Evolutionary conservation across 2,329 filamentous ascomycete genomes (phyloP).

Genomic region (Colletotrichum sp.): DNA sequence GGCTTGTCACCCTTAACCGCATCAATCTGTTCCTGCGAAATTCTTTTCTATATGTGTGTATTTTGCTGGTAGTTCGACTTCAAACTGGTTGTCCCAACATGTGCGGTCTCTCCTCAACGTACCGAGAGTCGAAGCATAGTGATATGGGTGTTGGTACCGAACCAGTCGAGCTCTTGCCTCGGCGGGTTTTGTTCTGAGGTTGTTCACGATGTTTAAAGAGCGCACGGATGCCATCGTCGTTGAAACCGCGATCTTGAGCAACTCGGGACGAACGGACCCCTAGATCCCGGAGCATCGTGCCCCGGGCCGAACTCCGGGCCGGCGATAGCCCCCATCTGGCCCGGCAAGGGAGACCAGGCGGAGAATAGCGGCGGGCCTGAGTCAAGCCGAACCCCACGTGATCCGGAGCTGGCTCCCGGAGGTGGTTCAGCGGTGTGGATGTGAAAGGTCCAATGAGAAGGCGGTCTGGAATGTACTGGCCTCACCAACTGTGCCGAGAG

Average conservation of each 20-base stretch:
- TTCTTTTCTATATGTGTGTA: background rate
- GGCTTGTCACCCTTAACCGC: background rate
- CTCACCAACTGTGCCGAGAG: background rate
- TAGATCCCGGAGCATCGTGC: background rate
- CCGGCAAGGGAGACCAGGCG: background rate
- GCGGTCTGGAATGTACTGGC: background rate
- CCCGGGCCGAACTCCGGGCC: background rate
- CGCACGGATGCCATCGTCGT: background rate
- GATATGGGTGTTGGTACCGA: background rate
- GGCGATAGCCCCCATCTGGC: background rate
- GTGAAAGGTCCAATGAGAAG: background rate
- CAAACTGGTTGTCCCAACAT: background rate
- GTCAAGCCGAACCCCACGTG: background rate
- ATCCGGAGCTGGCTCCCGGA: background rate
- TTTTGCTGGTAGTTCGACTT: background rate
- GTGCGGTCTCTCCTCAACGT: background rate
- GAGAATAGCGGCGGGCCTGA: background rate
- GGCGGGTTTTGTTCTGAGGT: background rate
- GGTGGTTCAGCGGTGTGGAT: background rate
- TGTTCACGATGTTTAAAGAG: background rate
- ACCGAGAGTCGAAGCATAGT: background rate
- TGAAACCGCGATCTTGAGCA: background rate
- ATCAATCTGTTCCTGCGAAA: background rate
- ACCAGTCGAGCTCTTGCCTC: background rate
- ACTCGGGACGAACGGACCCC: background rate